phyloP scores from a whole-genome alignment of 108 stramenopile genomes.

The Nitzschia inconspicua region DNA sequence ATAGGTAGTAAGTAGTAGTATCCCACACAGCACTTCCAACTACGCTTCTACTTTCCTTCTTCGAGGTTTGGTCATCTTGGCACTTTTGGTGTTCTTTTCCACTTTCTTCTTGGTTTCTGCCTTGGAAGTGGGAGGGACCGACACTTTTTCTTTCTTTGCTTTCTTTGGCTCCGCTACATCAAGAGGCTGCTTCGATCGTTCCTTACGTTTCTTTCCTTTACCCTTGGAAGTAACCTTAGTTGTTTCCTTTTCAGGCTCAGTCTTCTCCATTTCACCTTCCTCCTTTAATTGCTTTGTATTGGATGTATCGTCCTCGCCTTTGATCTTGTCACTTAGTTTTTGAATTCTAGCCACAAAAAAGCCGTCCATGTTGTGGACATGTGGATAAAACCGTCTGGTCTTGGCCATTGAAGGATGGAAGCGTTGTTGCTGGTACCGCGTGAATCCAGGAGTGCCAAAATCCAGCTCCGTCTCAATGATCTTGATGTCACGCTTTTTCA shows the following conservation, averaged over 20 bases:
- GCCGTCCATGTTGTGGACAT: conserved; percentile 99
- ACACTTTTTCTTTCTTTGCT: conserved; percentile 40
- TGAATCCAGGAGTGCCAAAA: conserved; percentile 93
- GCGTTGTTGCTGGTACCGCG: conserved; percentile 88
- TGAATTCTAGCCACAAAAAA: conserved; percentile 98
- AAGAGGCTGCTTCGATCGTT: conserved; percentile 11
- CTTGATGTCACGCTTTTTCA: conserved; percentile 92
- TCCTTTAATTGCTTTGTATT: conserved; percentile 10
- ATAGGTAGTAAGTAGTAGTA: too few species aligned
- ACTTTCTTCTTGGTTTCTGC: conserved; percentile 23
- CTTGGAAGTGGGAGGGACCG: conserved; percentile 24
- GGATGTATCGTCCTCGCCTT: conserved; percentile 13
- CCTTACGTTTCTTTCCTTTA: conserved; percentile 32
- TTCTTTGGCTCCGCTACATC: conserved; percentile 34
- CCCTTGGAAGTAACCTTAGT: conserved; percentile 6
- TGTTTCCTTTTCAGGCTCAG: conserved; percentile 14
- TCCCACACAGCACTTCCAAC: neutral
- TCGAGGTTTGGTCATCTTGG: conserved; percentile 77
- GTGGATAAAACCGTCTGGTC: conserved; percentile 97
- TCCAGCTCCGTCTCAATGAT: conserved; percentile 91
- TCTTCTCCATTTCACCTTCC: conserved; percentile 2
- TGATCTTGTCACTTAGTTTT: conserved; percentile 79
- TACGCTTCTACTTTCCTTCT: conserved; percentile 11
- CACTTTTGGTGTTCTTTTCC: conserved; percentile 58
- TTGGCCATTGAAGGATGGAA: conserved; percentile 96